phyloP scores from a whole-genome alignment of 345 rosid genomes.

The Eucalyptus erythrocorys region DNA sequence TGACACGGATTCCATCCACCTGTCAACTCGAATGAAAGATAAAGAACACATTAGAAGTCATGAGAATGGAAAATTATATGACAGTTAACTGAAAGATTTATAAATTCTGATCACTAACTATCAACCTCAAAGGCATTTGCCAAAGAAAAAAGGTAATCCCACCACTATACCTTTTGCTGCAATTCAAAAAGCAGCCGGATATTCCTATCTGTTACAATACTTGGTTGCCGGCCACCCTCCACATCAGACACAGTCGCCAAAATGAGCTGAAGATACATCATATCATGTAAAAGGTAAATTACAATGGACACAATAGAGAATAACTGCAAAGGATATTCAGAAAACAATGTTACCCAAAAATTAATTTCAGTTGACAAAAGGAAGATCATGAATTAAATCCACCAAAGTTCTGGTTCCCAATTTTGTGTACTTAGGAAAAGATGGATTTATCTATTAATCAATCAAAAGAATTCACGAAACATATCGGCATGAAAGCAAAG shows the following conservation, averaged over 20 bases:
- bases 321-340: neutral
- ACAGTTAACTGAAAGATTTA: neutral
- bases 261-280: constrained; percentile 46
- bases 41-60: neutral
- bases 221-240: constrained; percentile 37
- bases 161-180: constrained; percentile 65
- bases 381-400: neutral
- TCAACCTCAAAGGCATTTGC: neutral
- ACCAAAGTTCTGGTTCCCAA: neutral
- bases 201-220: constrained; percentile 77
- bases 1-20: constrained; percentile 76
- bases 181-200: constrained; percentile 83
- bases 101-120: neutral
- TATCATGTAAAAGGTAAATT: neutral
- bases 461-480: neutral
- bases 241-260: constrained; percentile 60
- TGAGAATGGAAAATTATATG: neutral
- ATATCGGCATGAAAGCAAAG: neutral
- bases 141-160: neutral
- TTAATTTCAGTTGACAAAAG: neutral
- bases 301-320: neutral
- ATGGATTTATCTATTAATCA: neutral
- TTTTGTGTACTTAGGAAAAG: neutral
- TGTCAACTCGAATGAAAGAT: constrained; percentile 13
- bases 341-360: neutral